Evolutionary conservation across 164 flowering plant species (phyloP).

Genomic region (Vitis riparia): DNA sequence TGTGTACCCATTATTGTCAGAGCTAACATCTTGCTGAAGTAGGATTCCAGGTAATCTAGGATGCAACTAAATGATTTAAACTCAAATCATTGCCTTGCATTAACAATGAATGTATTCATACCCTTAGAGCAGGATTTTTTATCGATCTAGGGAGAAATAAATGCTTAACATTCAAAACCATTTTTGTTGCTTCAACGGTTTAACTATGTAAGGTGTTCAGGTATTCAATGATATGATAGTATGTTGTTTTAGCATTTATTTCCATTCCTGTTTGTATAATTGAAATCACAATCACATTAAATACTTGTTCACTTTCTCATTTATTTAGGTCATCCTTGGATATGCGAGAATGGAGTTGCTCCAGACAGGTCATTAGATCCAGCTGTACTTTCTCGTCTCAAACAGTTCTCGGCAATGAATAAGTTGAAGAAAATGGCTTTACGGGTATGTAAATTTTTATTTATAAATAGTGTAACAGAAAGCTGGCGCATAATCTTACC

Average conservation of each 20-base stretch:
- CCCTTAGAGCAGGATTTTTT: no score
- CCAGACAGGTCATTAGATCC: conserved; percentile 94
- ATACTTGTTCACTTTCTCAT: background rate
- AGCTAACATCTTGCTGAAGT: no score
- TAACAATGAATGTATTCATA: no score
- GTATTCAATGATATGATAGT: background rate
- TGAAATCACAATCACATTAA: background rate
- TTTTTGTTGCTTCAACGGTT: no score
- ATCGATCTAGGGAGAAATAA: no score
- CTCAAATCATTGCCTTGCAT: no score
- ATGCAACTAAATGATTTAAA: no score
- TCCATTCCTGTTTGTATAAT: background rate
- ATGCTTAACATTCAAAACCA: no score
- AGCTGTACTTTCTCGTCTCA: conserved; percentile 97
- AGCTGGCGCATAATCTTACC: no score
- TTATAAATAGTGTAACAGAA: background rate
- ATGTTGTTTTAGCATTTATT: background rate
- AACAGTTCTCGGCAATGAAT: conserved; percentile 98
- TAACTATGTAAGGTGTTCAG: no score
- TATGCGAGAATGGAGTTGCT: conserved; percentile 98
- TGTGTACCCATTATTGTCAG: no score
- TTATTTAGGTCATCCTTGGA: conserved; percentile 94
- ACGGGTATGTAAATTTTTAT: conserved; percentile 54
- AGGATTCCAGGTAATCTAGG: no score
- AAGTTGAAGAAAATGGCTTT: conserved; percentile 99